Conservation (phyloP, 2,329 filamentous ascomycete species). For the Calcarisporium arbuscula region DNA sequence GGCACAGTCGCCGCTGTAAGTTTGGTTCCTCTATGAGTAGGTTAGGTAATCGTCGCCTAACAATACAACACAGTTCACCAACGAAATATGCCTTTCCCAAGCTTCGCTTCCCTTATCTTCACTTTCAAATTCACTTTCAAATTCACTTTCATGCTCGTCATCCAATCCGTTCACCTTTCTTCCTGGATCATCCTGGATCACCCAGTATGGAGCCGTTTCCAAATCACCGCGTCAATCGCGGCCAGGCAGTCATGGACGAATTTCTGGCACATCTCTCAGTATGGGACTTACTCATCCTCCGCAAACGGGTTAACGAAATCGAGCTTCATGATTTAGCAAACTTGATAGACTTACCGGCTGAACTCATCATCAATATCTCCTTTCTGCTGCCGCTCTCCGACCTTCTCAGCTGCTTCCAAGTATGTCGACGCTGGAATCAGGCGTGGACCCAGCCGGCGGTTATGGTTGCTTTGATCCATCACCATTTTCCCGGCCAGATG, state of each 20-base stretch:
- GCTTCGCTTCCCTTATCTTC: too few relatives aligned
- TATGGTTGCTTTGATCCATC: slow-evolving; percentile 12
- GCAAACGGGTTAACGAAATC: slow-evolving; percentile 12
- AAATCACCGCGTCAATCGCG: too few relatives aligned
- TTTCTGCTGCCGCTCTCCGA: slow-evolving; percentile 17
- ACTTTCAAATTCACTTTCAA: too few relatives aligned
- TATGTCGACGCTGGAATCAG: slow-evolving; percentile 19
- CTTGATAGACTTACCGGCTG: slow-evolving; percentile 19
- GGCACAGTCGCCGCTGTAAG: too few relatives aligned
- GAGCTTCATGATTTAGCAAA: slow-evolving; percentile 16
- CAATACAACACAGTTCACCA: too few relatives aligned
- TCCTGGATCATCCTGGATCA: too few relatives aligned
- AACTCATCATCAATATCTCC: slow-evolving; percentile 19
- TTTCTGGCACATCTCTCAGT: slow-evolving; percentile 18
- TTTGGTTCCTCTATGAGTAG: too few relatives aligned
- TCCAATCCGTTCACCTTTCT: too few relatives aligned
- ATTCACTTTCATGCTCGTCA: too few relatives aligned
- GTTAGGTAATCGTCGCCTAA: too few relatives aligned
- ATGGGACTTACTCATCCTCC: slow-evolving; percentile 21
- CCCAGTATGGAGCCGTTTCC: too few relatives aligned
- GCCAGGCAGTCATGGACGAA: slow-evolving; percentile 15
- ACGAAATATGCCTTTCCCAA: too few relatives aligned
- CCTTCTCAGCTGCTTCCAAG: slow-evolving; percentile 16
- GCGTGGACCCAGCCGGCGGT: slow-evolving; percentile 18
- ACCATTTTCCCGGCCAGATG: slow-evolving; percentile 21